Conservation (phyloP, 805 yeast genomes). For the Hyphopichia homilentoma region DNA sequence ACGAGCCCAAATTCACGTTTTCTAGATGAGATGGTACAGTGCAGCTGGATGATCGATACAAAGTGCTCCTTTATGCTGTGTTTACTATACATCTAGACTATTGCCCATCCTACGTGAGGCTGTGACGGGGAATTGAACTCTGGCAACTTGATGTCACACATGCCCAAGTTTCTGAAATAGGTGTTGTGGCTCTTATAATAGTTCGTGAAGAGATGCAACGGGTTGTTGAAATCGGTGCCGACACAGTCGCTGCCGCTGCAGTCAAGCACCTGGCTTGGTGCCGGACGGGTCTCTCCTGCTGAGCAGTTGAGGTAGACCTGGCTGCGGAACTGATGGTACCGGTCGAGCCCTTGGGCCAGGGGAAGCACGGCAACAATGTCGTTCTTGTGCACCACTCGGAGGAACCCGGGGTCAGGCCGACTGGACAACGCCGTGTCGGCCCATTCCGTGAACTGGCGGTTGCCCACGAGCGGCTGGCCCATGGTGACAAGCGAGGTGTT, state of each 20-base stretch:
- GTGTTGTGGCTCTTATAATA: slow-evolving; percentile 32
- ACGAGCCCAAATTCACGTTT: slow-evolving; percentile 32
- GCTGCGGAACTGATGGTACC: slow-evolving; percentile 32
- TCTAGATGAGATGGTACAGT: too few relatives aligned
- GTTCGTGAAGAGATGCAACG: too few relatives aligned
- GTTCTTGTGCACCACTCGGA: slow-evolving; percentile 22
- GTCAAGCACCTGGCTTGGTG: slow-evolving; percentile 26
- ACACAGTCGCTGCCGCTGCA: slow-evolving; percentile 32
- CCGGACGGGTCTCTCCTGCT: slow-evolving; percentile 19
- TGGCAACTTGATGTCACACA: slow-evolving; percentile 22
- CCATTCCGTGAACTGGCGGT: slow-evolving; percentile 33
- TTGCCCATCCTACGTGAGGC: too few relatives aligned
- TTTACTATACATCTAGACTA: too few relatives aligned
- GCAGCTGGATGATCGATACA: too few relatives aligned
- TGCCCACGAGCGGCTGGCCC: slow-evolving; percentile 46
- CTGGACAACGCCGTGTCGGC: slow-evolving; percentile 32
- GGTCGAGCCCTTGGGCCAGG: slow-evolving; percentile 12
- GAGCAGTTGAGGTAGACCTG: slow-evolving; percentile 37
- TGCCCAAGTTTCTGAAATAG: slow-evolving; percentile 35
- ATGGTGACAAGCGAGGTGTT: slow-evolving; percentile 32
- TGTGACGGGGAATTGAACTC: too few relatives aligned
- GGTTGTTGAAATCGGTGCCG: slow-evolving; percentile 20
- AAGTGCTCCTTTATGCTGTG: too few relatives aligned
- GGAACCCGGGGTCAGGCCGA: slow-evolving; percentile 11
- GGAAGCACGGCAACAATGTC: slow-evolving; percentile 30